A percentile compares a stretch with the other conserved stretches of the same genome.
These are phyloP conservation scores for Sungouiozyma intestinalis DNA, from an alignment of 805 yeast species.

Conservation along the genomic window DNA sequence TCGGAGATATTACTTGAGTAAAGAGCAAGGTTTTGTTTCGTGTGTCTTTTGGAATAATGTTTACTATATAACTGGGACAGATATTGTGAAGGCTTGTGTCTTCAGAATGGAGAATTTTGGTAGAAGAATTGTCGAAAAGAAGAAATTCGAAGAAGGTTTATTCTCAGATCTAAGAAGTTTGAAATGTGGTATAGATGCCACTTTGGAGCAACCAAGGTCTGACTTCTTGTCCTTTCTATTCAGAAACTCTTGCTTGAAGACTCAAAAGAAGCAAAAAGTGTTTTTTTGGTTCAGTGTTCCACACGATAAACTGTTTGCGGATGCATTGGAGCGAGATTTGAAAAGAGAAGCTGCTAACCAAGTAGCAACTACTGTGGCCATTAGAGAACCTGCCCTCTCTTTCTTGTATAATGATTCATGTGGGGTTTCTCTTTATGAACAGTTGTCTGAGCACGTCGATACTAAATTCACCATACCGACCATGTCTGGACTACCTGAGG, in stretches of 20 bases:
- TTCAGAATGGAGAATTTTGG: constrained; percentile 89
- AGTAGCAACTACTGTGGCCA: constrained; percentile 61
- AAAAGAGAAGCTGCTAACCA: constrained; percentile 71
- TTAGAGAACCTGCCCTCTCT: constrained; percentile 68
- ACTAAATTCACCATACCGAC: not conserved
- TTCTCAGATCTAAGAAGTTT: constrained; percentile 82
- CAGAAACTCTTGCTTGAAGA: constrained; percentile 77
- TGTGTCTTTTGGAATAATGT: constrained; percentile 90
- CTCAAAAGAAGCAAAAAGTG: constrained; percentile 95
- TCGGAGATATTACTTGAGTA: constrained; percentile 72
- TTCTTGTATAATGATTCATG: constrained; percentile 51
- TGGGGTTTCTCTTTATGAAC: constrained; percentile 39
- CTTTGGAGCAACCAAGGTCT: constrained; percentile 78
- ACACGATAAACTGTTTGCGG: constrained; percentile 85
- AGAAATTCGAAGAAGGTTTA: constrained; percentile 94
- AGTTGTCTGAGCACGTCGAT: constrained; percentile 26
- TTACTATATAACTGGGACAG: constrained; percentile 90
- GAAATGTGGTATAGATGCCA: constrained; percentile 80
- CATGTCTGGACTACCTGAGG: not conserved
- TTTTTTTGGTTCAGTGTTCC: constrained; percentile 95
- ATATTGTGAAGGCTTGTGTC: constrained; percentile 86
- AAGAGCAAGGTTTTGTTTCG: constrained; percentile 81
- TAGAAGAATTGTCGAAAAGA: constrained; percentile 67
- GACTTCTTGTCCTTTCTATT: constrained; percentile 75
- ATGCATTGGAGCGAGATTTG: constrained; percentile 86